Conservation (phyloP, 2,329 filamentous ascomycete genomes). For the Xylaria sp. region DNA sequence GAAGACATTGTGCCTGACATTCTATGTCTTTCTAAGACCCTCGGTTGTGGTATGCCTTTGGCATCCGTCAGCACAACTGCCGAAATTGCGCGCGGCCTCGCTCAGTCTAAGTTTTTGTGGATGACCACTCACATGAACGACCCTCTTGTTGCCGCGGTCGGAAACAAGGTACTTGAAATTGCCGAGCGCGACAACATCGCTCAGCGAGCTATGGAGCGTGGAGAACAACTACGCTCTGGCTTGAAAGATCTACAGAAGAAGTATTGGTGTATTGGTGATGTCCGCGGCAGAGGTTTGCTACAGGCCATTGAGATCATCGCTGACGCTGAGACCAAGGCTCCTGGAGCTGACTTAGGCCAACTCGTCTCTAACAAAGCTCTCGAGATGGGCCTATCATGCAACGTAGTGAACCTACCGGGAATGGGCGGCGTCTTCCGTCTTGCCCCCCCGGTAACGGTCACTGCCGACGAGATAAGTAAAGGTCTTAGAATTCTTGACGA, state of each 20-base stretch:
- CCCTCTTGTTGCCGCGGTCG: conserved; percentile 68
- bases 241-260: conserved; percentile 58
- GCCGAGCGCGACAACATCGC: conserved; percentile 66
- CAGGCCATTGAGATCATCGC: conserved; percentile 67
- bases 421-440: conserved; percentile 69
- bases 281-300: conserved; percentile 68
- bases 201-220: conserved; percentile 55
- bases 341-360: conserved; percentile 60
- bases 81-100: conserved; percentile 60
- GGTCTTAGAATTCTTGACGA: conserved; percentile 67
- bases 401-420: conserved; percentile 63
- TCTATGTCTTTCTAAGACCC: conserved; percentile 68
- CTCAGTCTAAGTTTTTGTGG: conserved; percentile 61
- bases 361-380: conserved; percentile 59
- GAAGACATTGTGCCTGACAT: conserved; percentile 68
- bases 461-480: conserved; percentile 58
- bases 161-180: conserved; percentile 70
- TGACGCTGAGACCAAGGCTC: conserved; percentile 59
- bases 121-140: conserved; percentile 73
- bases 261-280: conserved; percentile 71
- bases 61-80: conserved; percentile 66
- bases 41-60: conserved; percentile 69
- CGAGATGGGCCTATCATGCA: conserved; percentile 65
- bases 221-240: conserved; percentile 58
- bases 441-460: conserved; percentile 69